These are phyloP conservation scores for Venturia carpophila DNA, from an alignment of 2,329 filamentous ascomycete genomes.

Conservation along the genomic window DNA sequence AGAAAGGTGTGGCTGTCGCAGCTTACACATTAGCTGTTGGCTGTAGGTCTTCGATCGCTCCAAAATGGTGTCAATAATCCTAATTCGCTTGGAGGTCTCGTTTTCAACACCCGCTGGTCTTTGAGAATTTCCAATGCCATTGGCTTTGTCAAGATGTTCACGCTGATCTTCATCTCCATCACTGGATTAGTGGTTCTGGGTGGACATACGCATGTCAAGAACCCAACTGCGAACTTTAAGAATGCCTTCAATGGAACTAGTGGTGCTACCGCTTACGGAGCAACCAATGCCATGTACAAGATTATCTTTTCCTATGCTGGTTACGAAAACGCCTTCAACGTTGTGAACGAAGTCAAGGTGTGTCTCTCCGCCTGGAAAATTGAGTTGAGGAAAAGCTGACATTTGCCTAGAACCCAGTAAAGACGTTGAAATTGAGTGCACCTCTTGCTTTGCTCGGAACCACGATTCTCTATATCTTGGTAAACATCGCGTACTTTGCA, in stretches of 20 bases:
- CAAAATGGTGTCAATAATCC: neutral
- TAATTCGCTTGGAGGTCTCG: neutral
- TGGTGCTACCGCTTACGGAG: neutral
- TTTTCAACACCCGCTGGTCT: neutral
- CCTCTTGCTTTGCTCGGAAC: constrained; percentile 52
- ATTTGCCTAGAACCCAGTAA: constrained; percentile 36
- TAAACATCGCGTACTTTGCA: constrained; percentile 59
- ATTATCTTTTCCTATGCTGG: constrained; percentile 57
- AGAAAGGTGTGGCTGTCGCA: constrained; percentile 23
- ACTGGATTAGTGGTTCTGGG: constrained; percentile 56
- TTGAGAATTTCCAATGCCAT: constrained; percentile 46
- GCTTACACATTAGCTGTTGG: constrained; percentile 53
- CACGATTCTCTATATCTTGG: constrained; percentile 54
- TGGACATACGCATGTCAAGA: constrained; percentile 42
- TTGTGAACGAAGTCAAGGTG: constrained; percentile 47
- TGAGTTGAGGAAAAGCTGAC: neutral
- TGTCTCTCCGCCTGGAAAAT: neutral
- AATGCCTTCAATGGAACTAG: constrained; percentile 39
- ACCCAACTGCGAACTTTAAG: constrained; percentile 48
- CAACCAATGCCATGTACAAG: constrained; percentile 44
- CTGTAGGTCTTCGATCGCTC: constrained; percentile 33
- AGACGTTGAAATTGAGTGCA: constrained; percentile 48
- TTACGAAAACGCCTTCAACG: constrained; percentile 58
- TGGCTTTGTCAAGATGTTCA: constrained; percentile 52
- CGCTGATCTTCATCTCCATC: constrained; percentile 46